Evolutionary conservation across 2,329 filamentous ascomycete genomes (phyloP), one percentile per base, ranked within the genome.

Genomic region (Ceratocystis papillata): DNA sequence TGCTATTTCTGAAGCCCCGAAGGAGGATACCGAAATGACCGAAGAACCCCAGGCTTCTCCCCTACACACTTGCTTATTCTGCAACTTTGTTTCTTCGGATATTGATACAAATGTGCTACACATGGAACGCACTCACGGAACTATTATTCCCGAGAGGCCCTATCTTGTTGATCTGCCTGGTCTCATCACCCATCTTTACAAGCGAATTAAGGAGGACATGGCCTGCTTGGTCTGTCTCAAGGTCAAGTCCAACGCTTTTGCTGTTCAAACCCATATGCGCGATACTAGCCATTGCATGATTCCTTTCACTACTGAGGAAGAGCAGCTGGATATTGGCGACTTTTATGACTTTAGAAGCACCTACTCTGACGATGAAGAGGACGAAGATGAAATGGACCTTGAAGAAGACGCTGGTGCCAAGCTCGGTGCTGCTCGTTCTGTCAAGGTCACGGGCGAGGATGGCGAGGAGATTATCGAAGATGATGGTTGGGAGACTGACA

Each of bases 281-380:
- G 94, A 99, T 74, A 93, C 91, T 74, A 88, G 90, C 0, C 94
- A 99, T 76, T 97, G 93, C 81, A 96, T 92, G 83, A 95, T 99
- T 71, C 92, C 90, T 0, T 99, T 93, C 75, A 86, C 87, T 63
- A 87, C 86, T 0, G 90, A 96, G 73, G 87, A 88, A 45, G 91
- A 97, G 73, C 90, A 96, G 77, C 82, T 97, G 37, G 90, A 95
- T 66, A 90, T 99, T 72, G 94, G 94, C 66, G 90, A 97, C 70
- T 96, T 90, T 75, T 99, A 99, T 76, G 94, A 99, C 74, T 99
- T 99, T 81, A 84, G 89, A 70, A 89, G 89, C 76, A 96, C 94
- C 1, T 99, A 99, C 75, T 94, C 91, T 0, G 94, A 97, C 72
- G 84, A 81, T 10, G 89, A 83, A 17, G 82, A 85, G 1, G 83